Conservation (phyloP, 2,329 filamentous ascomycete species). For the Shiraia sp. region DNA sequence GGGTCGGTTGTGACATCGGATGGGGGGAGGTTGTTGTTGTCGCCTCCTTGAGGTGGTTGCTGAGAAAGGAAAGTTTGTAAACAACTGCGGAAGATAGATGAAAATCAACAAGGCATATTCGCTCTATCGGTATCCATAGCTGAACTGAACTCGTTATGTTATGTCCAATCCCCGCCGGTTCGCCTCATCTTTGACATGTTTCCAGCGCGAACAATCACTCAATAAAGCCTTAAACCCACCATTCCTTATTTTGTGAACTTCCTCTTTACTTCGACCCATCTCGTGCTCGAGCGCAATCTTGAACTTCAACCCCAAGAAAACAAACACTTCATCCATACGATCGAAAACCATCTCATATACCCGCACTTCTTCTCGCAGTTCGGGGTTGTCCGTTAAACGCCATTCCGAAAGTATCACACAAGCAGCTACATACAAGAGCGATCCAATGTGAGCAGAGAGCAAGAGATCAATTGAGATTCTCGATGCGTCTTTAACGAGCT, state of each 20-base stretch:
- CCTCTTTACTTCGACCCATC: constrained; percentile 14
- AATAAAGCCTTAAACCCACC: constrained; percentile 30
- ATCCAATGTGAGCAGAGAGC: constrained; percentile 26
- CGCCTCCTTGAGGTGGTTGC: neutral
- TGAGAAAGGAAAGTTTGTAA: neutral
- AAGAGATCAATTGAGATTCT: constrained; percentile 30
- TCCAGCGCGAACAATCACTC: constrained; percentile 35
- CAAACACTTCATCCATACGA: constrained; percentile 30
- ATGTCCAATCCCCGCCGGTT: constrained; percentile 13
- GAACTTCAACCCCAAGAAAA: constrained; percentile 33
- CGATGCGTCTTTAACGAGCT: constrained; percentile 33
- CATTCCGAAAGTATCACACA: constrained; percentile 34
- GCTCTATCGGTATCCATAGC: too few relatives aligned
- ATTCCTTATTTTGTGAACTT: constrained; percentile 16
- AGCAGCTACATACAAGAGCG: constrained; percentile 27
- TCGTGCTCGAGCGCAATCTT: constrained; percentile 29
- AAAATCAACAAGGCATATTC: too few relatives aligned
- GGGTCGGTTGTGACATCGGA: constrained; percentile 41
- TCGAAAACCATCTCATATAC: constrained; percentile 32
- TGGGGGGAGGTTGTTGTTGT: constrained; percentile 41
- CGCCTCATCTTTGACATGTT: constrained; percentile 14
- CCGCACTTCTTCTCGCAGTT: constrained; percentile 29
- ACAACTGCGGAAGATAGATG: neutral
- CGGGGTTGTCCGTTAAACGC: constrained; percentile 22
- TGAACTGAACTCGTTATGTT: too few relatives aligned